Evolutionary conservation across 2,329 filamentous ascomycete genomes (phyloP), one percentile per base, ranked within the genome.

Genomic region (Aureobasidium subglaciale): DNA sequence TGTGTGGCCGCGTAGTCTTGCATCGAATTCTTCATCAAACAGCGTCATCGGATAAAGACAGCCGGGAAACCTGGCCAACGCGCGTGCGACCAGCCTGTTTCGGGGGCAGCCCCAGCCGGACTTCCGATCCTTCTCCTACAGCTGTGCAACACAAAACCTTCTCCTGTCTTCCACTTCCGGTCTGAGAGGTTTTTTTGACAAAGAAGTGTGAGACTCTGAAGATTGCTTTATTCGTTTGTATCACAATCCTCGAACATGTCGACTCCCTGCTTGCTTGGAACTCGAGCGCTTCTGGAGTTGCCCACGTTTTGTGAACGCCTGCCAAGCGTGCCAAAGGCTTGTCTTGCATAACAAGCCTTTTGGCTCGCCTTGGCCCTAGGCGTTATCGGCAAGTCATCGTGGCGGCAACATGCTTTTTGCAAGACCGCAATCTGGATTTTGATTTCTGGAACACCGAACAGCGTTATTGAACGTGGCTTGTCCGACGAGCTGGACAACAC

Each of bases 1-100:
- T 34, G 37, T 20, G 42, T 34, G 50, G 37, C 50, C 50, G 50
- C 50, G 50, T 54, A 43, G 50, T 13, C 50, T 29, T 54, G 37
- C 50, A 52, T 40, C 48, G 35, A 52, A 40, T 40, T 52, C 35
- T 41, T 41, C 35, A 24, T 15, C 15, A 18, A n/a, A 16, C 46
- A 22, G 46, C 46, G 46, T 50, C 46, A 50, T 50, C 46, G 46
- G 46, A 50, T 32, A 50, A n/a, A 13, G 25, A 35, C 25, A n/a
- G 16, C 35, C 35, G 48, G 37, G 37, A 32, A 41, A 41, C 34
- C 46, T 37, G 34, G 24, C 48, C 48, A 30, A 27, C 46, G 34
- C n/a, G 45, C 18, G 15, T 13, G 16, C 27, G 29, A 20, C 30
- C 30, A 32, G 42, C 42, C 24, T 16, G 27, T 32, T 48, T 48